Percentiles rank a stretch among this genome's conserved stretches.
Evolutionary conservation across 331 rosid genomes (phyloP).

Genomic region (Cucumis variabilis): DNA sequence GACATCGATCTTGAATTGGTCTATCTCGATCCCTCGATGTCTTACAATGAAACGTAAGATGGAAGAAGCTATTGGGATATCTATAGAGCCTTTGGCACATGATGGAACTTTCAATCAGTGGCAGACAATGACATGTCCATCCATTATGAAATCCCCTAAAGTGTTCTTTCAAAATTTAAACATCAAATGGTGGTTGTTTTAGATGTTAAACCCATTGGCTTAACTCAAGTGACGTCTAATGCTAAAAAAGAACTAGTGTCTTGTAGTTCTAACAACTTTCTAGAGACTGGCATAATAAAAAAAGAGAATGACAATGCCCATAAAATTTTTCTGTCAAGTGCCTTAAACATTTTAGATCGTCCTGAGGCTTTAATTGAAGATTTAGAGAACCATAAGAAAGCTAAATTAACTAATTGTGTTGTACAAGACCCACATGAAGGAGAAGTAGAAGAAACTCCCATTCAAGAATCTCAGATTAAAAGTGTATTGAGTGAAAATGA

Average conservation of each 20-base stretch:
- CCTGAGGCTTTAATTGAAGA: constrained; percentile 43
- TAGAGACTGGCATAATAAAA: constrained; percentile 34
- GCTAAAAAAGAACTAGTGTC: not conserved
- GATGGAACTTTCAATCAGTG: constrained; percentile 40
- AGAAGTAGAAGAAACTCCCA: constrained; percentile 7
- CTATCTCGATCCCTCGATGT: too few relatives aligned
- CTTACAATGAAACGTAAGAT: not conserved
- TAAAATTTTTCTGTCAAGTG: constrained; percentile 46
- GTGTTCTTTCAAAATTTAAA: constrained; percentile 41
- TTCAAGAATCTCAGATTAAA: constrained; percentile 14
- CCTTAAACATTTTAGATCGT: constrained; percentile 40
- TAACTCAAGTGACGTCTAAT: not conserved
- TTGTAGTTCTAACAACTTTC: not conserved
- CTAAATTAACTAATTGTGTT: constrained; percentile 31
- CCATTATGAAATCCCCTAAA: constrained; percentile 41
- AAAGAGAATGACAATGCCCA: constrained; percentile 44
- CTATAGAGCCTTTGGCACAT: constrained; percentile 41
- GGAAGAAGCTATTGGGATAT: constrained; percentile 39
- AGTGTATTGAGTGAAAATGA: not conserved
- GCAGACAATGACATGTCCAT: constrained; percentile 36
- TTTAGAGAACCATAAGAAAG: constrained; percentile 42
- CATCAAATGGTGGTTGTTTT: constrained; percentile 39
- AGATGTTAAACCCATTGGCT: constrained; percentile 44
- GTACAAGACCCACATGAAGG: not conserved
- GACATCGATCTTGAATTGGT: too few relatives aligned